Conservation (phyloP, 2,329 filamentous ascomycete genomes). For the Microdochium nivale region DNA sequence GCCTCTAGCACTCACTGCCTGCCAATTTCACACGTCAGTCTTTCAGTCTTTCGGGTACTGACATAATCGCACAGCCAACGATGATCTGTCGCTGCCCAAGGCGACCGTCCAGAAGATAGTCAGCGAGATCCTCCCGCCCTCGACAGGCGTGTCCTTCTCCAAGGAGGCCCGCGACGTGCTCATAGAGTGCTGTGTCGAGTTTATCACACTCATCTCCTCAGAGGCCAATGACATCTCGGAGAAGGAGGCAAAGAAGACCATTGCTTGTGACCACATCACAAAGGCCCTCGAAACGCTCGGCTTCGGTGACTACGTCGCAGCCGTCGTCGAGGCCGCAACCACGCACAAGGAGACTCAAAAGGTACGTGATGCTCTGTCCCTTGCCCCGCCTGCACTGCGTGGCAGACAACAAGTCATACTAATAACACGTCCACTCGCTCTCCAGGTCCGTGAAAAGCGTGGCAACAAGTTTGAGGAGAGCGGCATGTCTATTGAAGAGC, state of each 20-base stretch:
- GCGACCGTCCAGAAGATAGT: conserved; percentile 80
- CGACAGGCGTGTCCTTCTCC: conserved; percentile 72
- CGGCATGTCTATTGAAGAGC: conserved; percentile 82
- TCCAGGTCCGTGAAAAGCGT: conserved; percentile 87
- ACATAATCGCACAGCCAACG: conserved; percentile 37
- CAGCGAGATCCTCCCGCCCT: conserved; percentile 77
- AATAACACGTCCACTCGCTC: conserved; percentile 5
- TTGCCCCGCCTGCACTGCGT: too few species aligned
- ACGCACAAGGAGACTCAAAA: conserved; percentile 85
- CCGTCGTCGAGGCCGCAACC: conserved; percentile 47
- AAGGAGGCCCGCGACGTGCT: conserved; percentile 92
- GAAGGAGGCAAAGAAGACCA: conserved; percentile 98
- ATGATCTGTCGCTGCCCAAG: conserved; percentile 57
- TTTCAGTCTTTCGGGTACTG: too few species aligned
- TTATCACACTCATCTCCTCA: conserved; percentile 96
- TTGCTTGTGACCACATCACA: conserved; percentile 95
- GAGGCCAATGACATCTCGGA: conserved; percentile 99
- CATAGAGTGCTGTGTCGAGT: conserved; percentile 98
- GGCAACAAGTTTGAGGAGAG: conserved; percentile 95
- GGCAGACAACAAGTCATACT: conserved; percentile 4
- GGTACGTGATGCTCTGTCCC: conserved; percentile 35
- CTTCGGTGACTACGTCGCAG: conserved; percentile 84
- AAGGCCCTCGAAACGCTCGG: conserved; percentile 88
- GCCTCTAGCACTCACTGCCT: too few species aligned
- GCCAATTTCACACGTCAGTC: too few species aligned